Base-by-base conservation (phyloP, 768 basidiomycete genomes). In the Lactarius hatsudake region DNA sequence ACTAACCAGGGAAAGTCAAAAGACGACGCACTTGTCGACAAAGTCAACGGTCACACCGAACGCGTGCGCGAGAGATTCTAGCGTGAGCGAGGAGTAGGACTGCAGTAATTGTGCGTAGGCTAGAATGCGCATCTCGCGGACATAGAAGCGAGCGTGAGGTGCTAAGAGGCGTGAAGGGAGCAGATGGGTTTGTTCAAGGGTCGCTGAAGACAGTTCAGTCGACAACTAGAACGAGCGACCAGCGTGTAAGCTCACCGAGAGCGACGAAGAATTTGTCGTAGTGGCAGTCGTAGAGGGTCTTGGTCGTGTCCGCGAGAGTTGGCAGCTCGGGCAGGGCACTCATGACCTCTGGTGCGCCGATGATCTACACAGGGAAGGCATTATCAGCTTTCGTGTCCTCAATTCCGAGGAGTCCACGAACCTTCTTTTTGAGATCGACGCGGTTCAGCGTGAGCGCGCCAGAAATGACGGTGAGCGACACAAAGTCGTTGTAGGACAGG, bases 251-350 rank as follows among this genome's bases (percentile, higher is more conserved):
- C 81, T 26, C 70, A 93, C 92, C 93, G 23, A 98, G 85, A 0
- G 96, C 89, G 42, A 88, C 78, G 76, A 98, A 99, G 80, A 98
- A 94, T 68, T 94, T 93, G 74, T 93, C 87, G 75, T 98, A 99
- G 72, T 96, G 92, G 71, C 92, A 93, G 66, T 96, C 91, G 76
- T 96, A 96, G 5, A 99, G 81, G 71, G 86, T 94, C 73, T 90
- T 91, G 63, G 91, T 87, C 62, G 93, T 86, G 71, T 93, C 90
- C 15, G 91, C 86, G 13, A 98, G 86, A 9, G 87, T 80, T 0
- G 96, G 94, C 0, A 94, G 80, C 56, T 93, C 90, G 0, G 93
- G 90, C 5, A 98, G 79, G 26, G 90, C 87, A 68, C 91, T 87
- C 72, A 86, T 89, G 12, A 98, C 93, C 76, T 99, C 96, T 0